Evolutionary conservation across 164 flowering plant species (phyloP).

Genomic region (Euptelea pleiosperma): DNA sequence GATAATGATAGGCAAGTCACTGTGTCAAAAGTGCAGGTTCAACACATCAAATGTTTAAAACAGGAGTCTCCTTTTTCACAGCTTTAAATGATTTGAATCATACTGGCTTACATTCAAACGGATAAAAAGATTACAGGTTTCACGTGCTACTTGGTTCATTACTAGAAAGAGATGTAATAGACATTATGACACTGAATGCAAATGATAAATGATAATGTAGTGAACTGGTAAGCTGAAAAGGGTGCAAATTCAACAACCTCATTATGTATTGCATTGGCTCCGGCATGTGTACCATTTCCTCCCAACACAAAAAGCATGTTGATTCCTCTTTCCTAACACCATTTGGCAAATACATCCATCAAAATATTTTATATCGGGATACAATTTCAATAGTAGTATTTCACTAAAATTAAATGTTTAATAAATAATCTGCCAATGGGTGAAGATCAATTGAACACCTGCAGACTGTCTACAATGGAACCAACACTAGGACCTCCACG

Average conservation of each 20-base stretch:
- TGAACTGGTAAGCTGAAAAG: not conserved
- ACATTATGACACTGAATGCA: not conserved
- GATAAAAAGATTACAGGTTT: not conserved
- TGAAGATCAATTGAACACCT: constrained; percentile 40
- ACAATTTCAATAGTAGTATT: too few species aligned
- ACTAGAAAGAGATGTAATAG: not conserved
- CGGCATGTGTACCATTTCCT: constrained; percentile 98
- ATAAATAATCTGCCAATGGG: not conserved
- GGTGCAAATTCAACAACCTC: constrained; percentile 49
- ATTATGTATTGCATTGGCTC: constrained; percentile 82
- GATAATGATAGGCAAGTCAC: too few species aligned
- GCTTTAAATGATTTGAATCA: too few species aligned
- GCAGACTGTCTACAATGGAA: constrained; percentile 81
- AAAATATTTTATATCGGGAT: constrained; percentile 11
- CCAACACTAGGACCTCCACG: constrained; percentile 70
- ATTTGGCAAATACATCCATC: constrained; percentile 14
- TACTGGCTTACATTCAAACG: too few species aligned
- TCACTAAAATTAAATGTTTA: not conserved
- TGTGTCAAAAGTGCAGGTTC: too few species aligned
- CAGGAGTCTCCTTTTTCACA: too few species aligned
- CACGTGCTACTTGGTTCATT: not conserved
- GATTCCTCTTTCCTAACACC: constrained; percentile 69
- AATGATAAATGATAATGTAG: not conserved
- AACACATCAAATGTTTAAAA: too few species aligned
- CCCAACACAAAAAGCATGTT: constrained; percentile 95